Conservation (phyloP, 306 rosid genomes). For the Prunus mira region DNA sequence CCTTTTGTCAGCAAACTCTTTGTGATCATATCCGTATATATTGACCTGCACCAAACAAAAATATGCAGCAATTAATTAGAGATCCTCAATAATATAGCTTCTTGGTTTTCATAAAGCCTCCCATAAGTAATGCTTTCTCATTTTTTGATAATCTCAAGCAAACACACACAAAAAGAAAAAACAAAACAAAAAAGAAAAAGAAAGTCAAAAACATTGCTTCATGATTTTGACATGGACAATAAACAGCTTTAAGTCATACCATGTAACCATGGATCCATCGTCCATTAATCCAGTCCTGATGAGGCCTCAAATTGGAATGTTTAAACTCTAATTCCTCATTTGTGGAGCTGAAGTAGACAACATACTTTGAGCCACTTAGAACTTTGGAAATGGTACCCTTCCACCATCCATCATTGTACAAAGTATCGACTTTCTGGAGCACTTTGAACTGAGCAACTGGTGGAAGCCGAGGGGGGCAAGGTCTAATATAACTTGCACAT, state of each 20-base stretch:
- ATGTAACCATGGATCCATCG: conserved; percentile 39
- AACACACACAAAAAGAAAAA: not conserved
- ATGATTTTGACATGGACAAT: not conserved
- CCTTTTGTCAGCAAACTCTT: not conserved
- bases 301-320: conserved; percentile 38
- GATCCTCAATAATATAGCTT: not conserved
- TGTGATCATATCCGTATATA: not conserved
- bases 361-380: conserved; percentile 14
- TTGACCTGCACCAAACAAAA: not conserved
- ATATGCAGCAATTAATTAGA: not conserved
- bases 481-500: conserved; percentile 32
- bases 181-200: not conserved
- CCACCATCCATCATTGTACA: conserved; percentile 65
- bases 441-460: conserved; percentile 11
- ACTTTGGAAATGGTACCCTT: conserved; percentile 40
- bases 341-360: conserved; percentile 34
- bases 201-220: not conserved
- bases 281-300: conserved; percentile 43
- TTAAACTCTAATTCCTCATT: conserved; percentile 24
- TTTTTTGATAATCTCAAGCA: not conserved
- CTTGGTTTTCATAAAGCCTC: not conserved
- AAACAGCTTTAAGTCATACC: conserved; percentile 30
- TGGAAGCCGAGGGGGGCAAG: conserved; percentile 38
- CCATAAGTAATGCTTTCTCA: not conserved
- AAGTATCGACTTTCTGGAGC: conserved; percentile 44